These are phyloP conservation scores for Zymoseptoria tritici DNA, from an alignment of 2,329 filamentous ascomycete species.

Conservation along the genomic window DNA sequence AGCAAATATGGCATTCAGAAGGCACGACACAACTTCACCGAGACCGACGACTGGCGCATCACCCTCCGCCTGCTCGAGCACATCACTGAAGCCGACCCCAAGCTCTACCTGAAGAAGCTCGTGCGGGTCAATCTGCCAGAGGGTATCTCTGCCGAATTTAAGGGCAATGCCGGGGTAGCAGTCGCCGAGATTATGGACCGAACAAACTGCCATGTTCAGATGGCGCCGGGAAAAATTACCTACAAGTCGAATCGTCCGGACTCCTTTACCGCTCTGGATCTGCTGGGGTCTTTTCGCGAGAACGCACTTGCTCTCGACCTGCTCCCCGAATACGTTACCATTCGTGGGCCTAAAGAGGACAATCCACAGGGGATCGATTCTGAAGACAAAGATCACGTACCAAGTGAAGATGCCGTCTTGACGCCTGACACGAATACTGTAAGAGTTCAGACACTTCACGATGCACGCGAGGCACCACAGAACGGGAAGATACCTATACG, in stretches of 20 bases:
- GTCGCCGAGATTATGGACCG: constrained; percentile 26
- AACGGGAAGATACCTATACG: background rate
- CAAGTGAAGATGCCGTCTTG: background rate
- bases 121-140: constrained; percentile 19
- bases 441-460: background rate
- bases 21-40: constrained; percentile 4
- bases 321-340: constrained; percentile 2
- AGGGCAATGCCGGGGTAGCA: constrained; percentile 9
- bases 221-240: background rate
- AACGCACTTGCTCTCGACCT: constrained; percentile 11
- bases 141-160: constrained; percentile 14
- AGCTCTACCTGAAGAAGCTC: constrained; percentile 11
- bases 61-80: constrained; percentile 13
- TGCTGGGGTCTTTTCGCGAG: constrained; percentile 16
- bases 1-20: constrained; percentile 1
- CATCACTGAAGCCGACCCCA: constrained; percentile 5
- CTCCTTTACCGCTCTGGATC: constrained; percentile 15
- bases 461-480: background rate
- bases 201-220: constrained; percentile 25
- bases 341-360: background rate
- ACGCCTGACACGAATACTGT: background rate
- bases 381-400: background rate
- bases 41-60: constrained; percentile 8
- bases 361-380: background rate
- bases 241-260: background rate